phyloP scores from a whole-genome alignment of 805 yeast species.

The Yarrowia osloensis region DNA sequence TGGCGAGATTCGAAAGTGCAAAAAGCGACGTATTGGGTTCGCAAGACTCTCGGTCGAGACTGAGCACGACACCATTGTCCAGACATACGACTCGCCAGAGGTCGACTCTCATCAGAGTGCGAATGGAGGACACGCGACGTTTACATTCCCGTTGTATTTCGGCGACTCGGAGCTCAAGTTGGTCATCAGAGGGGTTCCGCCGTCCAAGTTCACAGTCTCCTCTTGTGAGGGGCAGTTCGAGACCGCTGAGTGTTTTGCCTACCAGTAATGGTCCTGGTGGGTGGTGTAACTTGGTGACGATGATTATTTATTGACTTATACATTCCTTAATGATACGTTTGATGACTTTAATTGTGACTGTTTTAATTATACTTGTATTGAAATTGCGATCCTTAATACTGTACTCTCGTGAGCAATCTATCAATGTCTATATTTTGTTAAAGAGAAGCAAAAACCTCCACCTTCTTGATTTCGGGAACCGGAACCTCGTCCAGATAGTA shows the following conservation, averaged over 20 bases:
- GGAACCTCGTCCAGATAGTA: constrained; percentile 78
- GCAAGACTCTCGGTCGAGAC: background rate
- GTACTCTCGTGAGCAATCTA: no score
- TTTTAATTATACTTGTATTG: no score
- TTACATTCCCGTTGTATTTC: constrained; percentile 15
- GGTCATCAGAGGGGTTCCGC: background rate
- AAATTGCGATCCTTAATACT: no score
- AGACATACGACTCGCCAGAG: constrained; percentile 18
- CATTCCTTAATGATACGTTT: background rate
- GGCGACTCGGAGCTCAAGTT: constrained; percentile 7
- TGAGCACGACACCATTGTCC: background rate
- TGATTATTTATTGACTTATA: constrained; percentile 1
- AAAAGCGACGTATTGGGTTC: constrained; percentile 8
- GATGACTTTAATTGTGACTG: background rate
- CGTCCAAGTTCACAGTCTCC: background rate
- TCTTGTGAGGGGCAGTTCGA: constrained; percentile 26
- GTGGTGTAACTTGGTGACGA: background rate
- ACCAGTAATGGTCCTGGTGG: background rate
- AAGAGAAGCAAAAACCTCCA: constrained; percentile 43
- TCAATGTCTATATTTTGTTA: background rate
- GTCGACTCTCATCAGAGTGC: constrained; percentile 19
- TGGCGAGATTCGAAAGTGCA: background rate
- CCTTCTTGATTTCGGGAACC: constrained; percentile 62
- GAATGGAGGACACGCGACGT: constrained; percentile 2
- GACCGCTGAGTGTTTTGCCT: background rate